A percentile compares a stretch with the other conserved stretches of the same genome.
Conservation (phyloP, 139 green algal species). For the Dunaliella primolecta region DNA sequence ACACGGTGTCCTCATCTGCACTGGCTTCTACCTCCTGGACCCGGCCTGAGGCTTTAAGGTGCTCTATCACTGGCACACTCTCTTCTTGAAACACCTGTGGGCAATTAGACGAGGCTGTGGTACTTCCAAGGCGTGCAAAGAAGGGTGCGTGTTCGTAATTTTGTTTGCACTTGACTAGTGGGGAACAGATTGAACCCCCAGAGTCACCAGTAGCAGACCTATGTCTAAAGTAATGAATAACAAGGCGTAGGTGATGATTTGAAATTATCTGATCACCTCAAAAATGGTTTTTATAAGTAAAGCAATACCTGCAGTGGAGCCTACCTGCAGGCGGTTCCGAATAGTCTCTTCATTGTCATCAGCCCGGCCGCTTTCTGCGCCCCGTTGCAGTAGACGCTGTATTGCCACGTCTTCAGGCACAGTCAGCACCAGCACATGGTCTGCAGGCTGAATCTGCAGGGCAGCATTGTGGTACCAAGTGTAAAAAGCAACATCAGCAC, state of each 20-base stretch:
- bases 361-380: conserved; percentile 48
- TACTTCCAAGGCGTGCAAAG: too few relatives aligned
- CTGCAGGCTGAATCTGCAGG: conserved; percentile 7
- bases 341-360: conserved; percentile 76
- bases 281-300: neutral
- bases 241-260: neutral
- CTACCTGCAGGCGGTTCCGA: conserved; percentile 52
- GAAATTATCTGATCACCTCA: neutral
- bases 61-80: conserved; percentile 44
- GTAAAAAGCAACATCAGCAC: neutral
- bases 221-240: neutral
- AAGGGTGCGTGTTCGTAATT: too few relatives aligned
- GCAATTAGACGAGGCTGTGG: too few relatives aligned
- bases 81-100: conserved; percentile 27
- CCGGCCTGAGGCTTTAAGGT: conserved; percentile 23
- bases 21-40: conserved; percentile 36
- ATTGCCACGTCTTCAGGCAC: conserved; percentile 50
- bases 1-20: conserved; percentile 25
- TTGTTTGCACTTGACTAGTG: too few relatives aligned
- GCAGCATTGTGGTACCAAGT: too few relatives aligned
- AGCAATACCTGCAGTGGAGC: too few relatives aligned
- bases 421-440: conserved; percentile 15
- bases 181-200: too few relatives aligned
- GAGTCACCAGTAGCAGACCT: too few relatives aligned
- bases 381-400: conserved; percentile 54